Conservation (phyloP, 2,329 filamentous ascomycete species). For the Phaeophleospora eucalypticola region DNA sequence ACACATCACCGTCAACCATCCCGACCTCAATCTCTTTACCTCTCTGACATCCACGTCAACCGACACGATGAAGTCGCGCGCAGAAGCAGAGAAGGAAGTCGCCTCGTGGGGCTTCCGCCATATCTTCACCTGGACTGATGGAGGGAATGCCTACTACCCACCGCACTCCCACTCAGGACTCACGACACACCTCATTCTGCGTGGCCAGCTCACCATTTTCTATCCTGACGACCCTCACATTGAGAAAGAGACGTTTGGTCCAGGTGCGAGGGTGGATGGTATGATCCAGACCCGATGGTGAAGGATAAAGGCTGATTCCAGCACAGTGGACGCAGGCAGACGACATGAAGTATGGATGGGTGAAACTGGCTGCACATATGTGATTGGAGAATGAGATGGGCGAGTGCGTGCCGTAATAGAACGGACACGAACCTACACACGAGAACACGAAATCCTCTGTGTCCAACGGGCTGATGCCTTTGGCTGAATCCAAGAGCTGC, state of each 20-base stretch:
- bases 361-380: constrained; percentile 55
- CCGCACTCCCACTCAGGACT: constrained; percentile 62
- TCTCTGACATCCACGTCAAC: too few relatives aligned
- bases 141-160: constrained; percentile 62
- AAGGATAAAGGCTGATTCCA: not conserved
- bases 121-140: constrained; percentile 70
- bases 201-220: constrained; percentile 61
- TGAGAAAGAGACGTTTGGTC: constrained; percentile 56
- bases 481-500: too few relatives aligned
- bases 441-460: not conserved
- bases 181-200: constrained; percentile 66
- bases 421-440: not conserved
- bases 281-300: too few relatives aligned
- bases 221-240: constrained; percentile 58
- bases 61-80: too few relatives aligned
- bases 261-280: constrained; percentile 58
- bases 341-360: constrained; percentile 70
- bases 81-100: constrained; percentile 58
- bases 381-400: constrained; percentile 19
- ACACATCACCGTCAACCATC: too few relatives aligned
- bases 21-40: too few relatives aligned
- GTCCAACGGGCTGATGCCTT: not conserved
- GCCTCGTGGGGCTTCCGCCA: constrained; percentile 64
- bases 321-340: constrained; percentile 54
- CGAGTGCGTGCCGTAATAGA: too few relatives aligned